Base-by-base conservation (phyloP, 2,329 filamentous ascomycete genomes). In the Stromatinia cepivora region DNA sequence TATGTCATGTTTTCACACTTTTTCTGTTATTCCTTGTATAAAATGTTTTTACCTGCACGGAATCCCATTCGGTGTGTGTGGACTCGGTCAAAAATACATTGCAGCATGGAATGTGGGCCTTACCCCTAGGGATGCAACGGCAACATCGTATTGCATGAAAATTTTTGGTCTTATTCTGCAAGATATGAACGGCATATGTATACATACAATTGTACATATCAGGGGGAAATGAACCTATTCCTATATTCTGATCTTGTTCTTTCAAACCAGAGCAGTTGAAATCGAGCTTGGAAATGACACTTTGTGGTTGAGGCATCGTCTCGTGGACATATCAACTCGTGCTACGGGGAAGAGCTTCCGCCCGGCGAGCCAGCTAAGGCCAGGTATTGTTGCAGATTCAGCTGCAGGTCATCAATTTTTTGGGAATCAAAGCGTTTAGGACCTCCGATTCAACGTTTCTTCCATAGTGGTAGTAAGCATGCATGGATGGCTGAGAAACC, bases 341-440 rank as follows among this genome's bases (percentile, higher is more conserved):
- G 59, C 59, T 57, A 69, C 67, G 67, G 67, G 67, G 61, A 69
- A 69, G n/a, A 58, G 59, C 61, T 69, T 69, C 67, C 67, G 61
- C 52, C 45, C 45, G 17, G 39, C 57, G 54, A 68, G 48, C 48
- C 57, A 57, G 17, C 62, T 13, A 45, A 48, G 67, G 52, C 61
- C 42, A 39, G 61, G 59, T 42, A 36, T 66, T 13, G 53, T 66
- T 69, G 67, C 61, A 66, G 52, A 69, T 66, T 58, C 59, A 57
- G 67, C 59, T 69, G 67, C 67, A 69, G 67, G 61, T 52, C 59
- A 66, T 69, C 61, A 66, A 69, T 34, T 58, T 42, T 66, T 58
- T 66, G 67, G 61, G 61, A 66, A 54, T 48, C 39, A 54, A 45
- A 68, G 67, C 67, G 67, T 39, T 66, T 28, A 69, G 31, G 34